Base-by-base conservation (phyloP, 2,329 filamentous ascomycete species). In the Xylariaceae sp. region DNA sequence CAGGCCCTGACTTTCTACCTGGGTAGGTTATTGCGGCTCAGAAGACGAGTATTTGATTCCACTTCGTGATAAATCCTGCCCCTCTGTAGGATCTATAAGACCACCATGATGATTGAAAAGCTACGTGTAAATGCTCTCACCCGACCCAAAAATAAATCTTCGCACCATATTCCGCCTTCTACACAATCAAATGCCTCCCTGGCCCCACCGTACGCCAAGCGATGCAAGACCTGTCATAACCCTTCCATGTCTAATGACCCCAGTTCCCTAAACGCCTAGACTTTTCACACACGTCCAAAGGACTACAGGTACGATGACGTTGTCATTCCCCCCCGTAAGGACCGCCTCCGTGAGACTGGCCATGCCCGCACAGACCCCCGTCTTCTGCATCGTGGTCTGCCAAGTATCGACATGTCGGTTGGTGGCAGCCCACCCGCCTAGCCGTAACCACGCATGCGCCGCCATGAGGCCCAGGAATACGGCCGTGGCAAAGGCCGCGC, bases 291-390 rank as follows among this genome's bases (percentile, higher is more conserved):
- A 87, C 58, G 93, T 84, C 95, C 95, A 99, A 59, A 99, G 76
- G 47, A 96, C 87, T 55, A 99, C 86, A 3, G 95, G 95, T 62
- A 98, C 94, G 62, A 98, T 88, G 16, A 99, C 95, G 79, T 99
- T 99, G 80, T 99, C 95, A 74, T 99, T 99, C 26, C 94, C 95
- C 2, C 95, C 95, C 12, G 95, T 98, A 62, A 99, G 78, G 43
- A 97, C 94, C 23, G 95, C 93, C 78, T 99, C 95, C 49, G 95
- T 96, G 65, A 97, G 81, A 74, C 93, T 97, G 24, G 93, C 91
- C 56, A 92, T 85, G 37, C 83, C 82, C 6, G 90, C 92, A 63
- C 92, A 96, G 44, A 90, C 70, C 4, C 80, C 78, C 9, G 89
- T 86, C 70, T 94, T 95, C 4, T 87, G 86, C 64, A 87, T 79